These are phyloP conservation scores for Graphiopsis chlorocephala DNA, from an alignment of 2,329 filamentous ascomycete genomes.

Conservation along the genomic window DNA sequence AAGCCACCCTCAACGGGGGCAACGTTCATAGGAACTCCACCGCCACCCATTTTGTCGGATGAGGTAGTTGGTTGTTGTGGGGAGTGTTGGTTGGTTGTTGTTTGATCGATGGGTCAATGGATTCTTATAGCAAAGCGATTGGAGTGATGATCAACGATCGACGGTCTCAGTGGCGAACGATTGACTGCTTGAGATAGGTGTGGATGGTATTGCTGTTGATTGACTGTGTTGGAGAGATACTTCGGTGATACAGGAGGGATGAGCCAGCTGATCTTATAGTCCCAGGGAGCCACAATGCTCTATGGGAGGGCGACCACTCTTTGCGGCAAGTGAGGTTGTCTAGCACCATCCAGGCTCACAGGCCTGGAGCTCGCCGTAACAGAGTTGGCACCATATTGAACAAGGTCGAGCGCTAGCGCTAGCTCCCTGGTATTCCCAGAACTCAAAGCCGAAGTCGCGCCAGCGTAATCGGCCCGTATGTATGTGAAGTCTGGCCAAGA, in stretches of 20 bases:
- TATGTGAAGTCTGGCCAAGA: not conserved
- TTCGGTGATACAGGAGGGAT: constrained; percentile 6
- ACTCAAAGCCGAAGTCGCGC: constrained; percentile 4
- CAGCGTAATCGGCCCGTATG: constrained; percentile 1
- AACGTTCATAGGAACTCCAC: constrained; percentile 38
- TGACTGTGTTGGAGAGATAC: constrained; percentile 8
- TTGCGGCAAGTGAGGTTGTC: constrained; percentile 10
- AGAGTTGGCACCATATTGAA: not conserved
- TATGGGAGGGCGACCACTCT: not conserved
- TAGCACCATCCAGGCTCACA: constrained; percentile 12
- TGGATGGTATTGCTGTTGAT: not conserved
- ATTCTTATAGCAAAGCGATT: not conserved
- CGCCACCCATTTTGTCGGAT: constrained; percentile 39
- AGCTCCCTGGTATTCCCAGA: not conserved
- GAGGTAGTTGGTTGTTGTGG: not conserved
- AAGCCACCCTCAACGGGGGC: constrained; percentile 40
- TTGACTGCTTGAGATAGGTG: not conserved
- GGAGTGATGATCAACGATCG: not conserved
- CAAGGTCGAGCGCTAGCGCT: constrained; percentile 8
- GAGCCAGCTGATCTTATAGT: constrained; percentile 17
- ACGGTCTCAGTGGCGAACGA: constrained; percentile 10
- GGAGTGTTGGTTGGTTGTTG: not conserved
- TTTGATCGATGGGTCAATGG: not conserved
- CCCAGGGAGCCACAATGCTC: not conserved
- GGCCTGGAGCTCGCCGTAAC: not conserved